phyloP scores from a whole-genome alignment of 148 eudicot genomes.

The Rhododendron williamsianum region DNA sequence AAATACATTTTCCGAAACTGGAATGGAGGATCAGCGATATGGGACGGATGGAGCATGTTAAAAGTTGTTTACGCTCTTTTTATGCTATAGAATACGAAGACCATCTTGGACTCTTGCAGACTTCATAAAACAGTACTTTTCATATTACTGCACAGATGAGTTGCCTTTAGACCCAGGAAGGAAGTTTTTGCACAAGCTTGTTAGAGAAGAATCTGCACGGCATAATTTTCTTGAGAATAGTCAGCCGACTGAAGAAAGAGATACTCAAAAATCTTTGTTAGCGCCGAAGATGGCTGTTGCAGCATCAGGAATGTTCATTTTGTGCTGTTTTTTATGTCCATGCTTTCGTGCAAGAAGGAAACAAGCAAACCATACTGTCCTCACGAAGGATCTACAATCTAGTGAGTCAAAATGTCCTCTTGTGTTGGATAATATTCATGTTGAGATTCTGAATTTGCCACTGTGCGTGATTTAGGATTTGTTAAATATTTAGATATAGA shows the following conservation, averaged over 20 bases:
- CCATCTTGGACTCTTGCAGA: not conserved
- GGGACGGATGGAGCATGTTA: not conserved
- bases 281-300: slow-evolving; percentile 52
- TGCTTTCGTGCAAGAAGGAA: slow-evolving; percentile 62
- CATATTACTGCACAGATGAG: slow-evolving; percentile 26
- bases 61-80: not conserved
- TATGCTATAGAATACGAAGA: not conserved
- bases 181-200: slow-evolving; percentile 37
- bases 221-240: slow-evolving; percentile 13
- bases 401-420: slow-evolving; percentile 41
- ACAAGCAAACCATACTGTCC: slow-evolving; percentile 34
- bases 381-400: slow-evolving; percentile 47
- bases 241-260: slow-evolving; percentile 16
- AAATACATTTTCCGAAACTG: not conserved
- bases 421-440: not conserved
- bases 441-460: not conserved
- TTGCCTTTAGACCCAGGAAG: slow-evolving; percentile 36
- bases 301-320: slow-evolving; percentile 49
- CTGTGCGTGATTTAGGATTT: not conserved
- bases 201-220: slow-evolving; percentile 24
- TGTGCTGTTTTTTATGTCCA: slow-evolving; percentile 69
- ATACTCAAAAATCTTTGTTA: slow-evolving; percentile 21
- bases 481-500: not conserved
- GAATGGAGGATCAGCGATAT: not conserved
- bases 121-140: not conserved